phyloP scores from a whole-genome alignment of 2,329 filamentous ascomycete species.

The Cladosporium sp. region DNA sequence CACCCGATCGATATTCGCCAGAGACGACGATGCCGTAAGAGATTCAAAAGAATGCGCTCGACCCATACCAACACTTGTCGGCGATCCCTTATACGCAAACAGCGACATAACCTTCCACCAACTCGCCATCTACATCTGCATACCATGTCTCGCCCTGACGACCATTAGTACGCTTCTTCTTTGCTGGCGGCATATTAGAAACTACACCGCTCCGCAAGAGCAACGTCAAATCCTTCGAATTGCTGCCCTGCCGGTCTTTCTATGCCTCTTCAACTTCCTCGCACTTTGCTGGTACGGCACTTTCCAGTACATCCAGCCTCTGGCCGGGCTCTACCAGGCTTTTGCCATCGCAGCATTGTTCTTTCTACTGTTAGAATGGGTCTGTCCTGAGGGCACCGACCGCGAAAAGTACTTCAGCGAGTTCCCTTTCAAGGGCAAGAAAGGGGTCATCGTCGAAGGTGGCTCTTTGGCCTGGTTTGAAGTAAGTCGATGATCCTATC shows the following conservation, averaged over 20 bases:
- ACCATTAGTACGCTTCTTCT: conserved; percentile 12
- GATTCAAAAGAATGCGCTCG: conserved; percentile 16
- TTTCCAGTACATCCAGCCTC: conserved; percentile 17
- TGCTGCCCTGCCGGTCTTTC: conserved; percentile 15
- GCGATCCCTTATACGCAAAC: conserved; percentile 13
- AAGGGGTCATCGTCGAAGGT: conserved; percentile 14
- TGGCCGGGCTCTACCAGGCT: conserved; percentile 17
- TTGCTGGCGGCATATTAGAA: conserved; percentile 15
- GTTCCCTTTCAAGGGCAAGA: conserved; percentile 16
- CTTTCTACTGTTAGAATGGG: conserved; percentile 18
- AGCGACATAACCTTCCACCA: conserved; percentile 18
- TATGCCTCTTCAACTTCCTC: conserved; percentile 18
- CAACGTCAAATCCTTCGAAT: conserved; percentile 21
- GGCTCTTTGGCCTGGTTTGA: conserved; percentile 19
- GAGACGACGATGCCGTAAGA: neutral
- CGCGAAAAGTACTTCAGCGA: conserved; percentile 18
- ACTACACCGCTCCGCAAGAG: conserved; percentile 19
- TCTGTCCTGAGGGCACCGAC: conserved; percentile 19
- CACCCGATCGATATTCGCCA: neutral
- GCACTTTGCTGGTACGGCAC: conserved; percentile 17
- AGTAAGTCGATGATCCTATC: neutral
- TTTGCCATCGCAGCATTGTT: conserved; percentile 21
- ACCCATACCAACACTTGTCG: conserved; percentile 12
- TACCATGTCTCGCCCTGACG: conserved; percentile 11
- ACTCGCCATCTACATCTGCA: conserved; percentile 17